Base-by-base conservation (phyloP, 2,329 filamentous ascomycete species). In the Myriosclerotinia duriaeana region DNA sequence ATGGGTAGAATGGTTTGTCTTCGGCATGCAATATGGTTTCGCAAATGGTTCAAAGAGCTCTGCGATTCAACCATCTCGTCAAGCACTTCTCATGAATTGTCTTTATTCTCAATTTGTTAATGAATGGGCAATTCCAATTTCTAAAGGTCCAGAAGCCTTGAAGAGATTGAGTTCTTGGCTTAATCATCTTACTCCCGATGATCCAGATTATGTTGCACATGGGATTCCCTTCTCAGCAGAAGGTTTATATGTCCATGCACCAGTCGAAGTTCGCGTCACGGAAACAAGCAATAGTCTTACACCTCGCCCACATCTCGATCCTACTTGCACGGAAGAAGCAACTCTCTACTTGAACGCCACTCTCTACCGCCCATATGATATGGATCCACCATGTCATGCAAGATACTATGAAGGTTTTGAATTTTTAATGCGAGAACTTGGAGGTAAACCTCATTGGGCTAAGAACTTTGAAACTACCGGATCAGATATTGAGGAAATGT, bases 41-140 rank as follows among this genome's bases (percentile, higher is more conserved):
- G 82, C 82, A 44, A 85, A 91, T 68, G 87, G 87, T 60, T 84
- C 83, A 3, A 83, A 84, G 63, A 89, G 87, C 5, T 83, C 84
- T n/a, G 94, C 90, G 7, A 86, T 97, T 22, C 90, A 97, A 78
- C 87, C 89, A 30, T 90, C 90, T 70, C 87, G 90, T 68, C 82
- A 89, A 70, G 94, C 93, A 15, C 85, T 98, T 55, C 83, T 97
- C 63, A 94, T 99, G 91, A 95, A 99, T 80, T 99, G 95, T 75
- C 85, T 98, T 7, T 99, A 97, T 81, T 94, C 91, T n/a, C 95
- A 99, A 76, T 97, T 92, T 74, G 95, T 99, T 71, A 97, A 99
- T 77, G 95, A 99, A 77, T 99, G 95, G 95, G 94, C 94, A 0
- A 84, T 99, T 8, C 94, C 95, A 1, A 83, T 99, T 0, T 82